Percentiles rank a stretch among this genome's conserved stretches.
These are phyloP conservation scores for Daldinia caldariorum DNA, from an alignment of 495 filamentous ascomycete genomes.

Conservation along the genomic window DNA sequence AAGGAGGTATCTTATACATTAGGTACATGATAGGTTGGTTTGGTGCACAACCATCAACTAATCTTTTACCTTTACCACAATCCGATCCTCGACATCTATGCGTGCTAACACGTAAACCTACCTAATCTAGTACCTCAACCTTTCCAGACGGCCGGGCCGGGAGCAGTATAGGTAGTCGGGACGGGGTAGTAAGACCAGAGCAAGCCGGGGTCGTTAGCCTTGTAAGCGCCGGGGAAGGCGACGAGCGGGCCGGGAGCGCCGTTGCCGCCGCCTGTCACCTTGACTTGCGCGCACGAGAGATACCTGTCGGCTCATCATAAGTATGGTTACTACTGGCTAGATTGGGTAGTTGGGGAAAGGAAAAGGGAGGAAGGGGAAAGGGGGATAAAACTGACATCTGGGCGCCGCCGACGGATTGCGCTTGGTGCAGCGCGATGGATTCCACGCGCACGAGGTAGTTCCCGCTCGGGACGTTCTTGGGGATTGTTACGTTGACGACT, in stretches of 20 bases:
- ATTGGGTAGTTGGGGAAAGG: too few relatives aligned
- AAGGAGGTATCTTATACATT: too few relatives aligned
- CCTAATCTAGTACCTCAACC: conserved; percentile 6
- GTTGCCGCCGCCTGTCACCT: conserved; percentile 51
- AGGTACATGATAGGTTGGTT: too few relatives aligned
- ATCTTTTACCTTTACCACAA: too few relatives aligned
- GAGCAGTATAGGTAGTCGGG: conserved; percentile 53
- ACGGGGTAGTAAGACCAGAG: conserved; percentile 48
- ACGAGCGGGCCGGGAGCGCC: conserved; percentile 47
- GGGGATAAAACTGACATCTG: conserved; percentile 40
- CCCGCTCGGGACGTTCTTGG: conserved; percentile 52
- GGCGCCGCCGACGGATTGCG: conserved; percentile 50
- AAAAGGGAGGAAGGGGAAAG: background rate
- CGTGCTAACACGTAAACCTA: background rate
- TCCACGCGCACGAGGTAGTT: conserved; percentile 55
- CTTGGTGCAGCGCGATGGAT: conserved; percentile 54
- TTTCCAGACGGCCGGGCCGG: conserved; percentile 53
- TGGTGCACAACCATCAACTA: too few relatives aligned
- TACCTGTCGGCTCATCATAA: conserved; percentile 22
- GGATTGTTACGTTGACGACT: conserved; percentile 51
- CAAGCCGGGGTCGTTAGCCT: conserved; percentile 49
- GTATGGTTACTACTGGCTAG: too few relatives aligned
- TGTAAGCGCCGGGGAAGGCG: conserved; percentile 51
- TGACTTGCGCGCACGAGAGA: conserved; percentile 53
- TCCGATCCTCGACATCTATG: background rate